Evolutionary conservation across 208 protist species (phyloP).

Genomic region (Endotrypanum monterogeii): DNA sequence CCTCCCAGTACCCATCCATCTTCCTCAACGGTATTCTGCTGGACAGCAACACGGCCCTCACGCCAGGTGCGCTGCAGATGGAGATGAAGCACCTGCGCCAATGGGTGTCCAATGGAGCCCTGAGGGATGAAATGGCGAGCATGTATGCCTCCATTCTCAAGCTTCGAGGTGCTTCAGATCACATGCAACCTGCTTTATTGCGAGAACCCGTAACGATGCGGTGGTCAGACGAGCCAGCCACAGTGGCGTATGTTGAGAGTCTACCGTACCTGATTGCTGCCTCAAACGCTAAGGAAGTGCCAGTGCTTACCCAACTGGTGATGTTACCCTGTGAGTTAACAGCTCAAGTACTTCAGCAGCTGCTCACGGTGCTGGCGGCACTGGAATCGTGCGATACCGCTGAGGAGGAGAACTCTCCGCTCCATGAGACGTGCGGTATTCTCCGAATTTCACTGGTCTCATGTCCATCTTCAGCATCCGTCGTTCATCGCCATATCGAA

Average conservation of each 20-base stretch:
- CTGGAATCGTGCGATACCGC: slow-evolving; percentile 15
- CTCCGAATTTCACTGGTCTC: slow-evolving; percentile 20
- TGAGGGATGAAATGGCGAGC: slow-evolving; percentile 40
- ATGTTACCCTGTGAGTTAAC: slow-evolving; percentile 24
- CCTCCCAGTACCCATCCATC: slow-evolving; percentile 21
- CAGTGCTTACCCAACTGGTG: slow-evolving; percentile 31
- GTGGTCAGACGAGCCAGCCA: slow-evolving; percentile 4
- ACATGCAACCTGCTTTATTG: slow-evolving; percentile 21
- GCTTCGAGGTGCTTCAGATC: slow-evolving; percentile 27
- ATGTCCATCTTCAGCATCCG: neutral
- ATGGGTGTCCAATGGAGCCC: slow-evolving; percentile 29
- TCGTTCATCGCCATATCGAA: slow-evolving; percentile 3
- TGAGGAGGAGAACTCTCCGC: neutral
- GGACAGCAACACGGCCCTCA: neutral
- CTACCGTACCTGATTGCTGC: slow-evolving; percentile 31
- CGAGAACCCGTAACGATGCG: slow-evolving; percentile 13
- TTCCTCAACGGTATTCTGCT: slow-evolving; percentile 59
- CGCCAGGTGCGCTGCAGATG: slow-evolving; percentile 12
- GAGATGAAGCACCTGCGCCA: slow-evolving; percentile 32
- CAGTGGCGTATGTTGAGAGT: slow-evolving; percentile 25
- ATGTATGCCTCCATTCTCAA: slow-evolving; percentile 59
- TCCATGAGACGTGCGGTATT: slow-evolving; percentile 13
- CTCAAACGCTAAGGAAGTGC: slow-evolving; percentile 26
- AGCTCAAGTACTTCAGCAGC: slow-evolving; percentile 13
- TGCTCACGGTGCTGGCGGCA: slow-evolving; percentile 22